phyloP scores from a whole-genome alignment of 2,329 filamentous ascomycete genomes.

The Aspergillus oerlinghausenensis region DNA sequence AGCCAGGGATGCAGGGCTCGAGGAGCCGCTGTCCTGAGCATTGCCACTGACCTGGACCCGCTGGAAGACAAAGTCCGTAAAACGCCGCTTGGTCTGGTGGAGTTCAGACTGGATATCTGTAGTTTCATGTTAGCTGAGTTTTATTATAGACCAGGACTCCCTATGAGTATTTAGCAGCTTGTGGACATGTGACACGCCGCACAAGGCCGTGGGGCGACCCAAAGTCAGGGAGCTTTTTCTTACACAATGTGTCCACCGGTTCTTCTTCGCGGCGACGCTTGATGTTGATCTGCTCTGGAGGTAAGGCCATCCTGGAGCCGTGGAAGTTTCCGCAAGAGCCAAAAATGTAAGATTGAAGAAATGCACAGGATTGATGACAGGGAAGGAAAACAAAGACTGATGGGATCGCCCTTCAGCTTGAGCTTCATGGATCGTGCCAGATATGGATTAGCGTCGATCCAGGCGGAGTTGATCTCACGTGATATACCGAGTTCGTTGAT shows the following conservation, averaged over 20 bases:
- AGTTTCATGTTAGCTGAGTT: conserved; percentile 6
- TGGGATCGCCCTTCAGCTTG: conserved; percentile 1
- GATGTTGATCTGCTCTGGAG: conserved; percentile 50
- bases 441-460: not conserved
- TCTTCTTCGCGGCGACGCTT: conserved; percentile 55
- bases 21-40: conserved; percentile 9
- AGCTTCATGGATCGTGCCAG: conserved; percentile 4
- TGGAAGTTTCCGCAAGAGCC: not conserved
- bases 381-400: conserved; percentile 1
- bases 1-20: conserved; percentile 13
- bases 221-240: conserved; percentile 9
- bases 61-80: conserved; percentile 46
- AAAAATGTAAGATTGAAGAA: not conserved
- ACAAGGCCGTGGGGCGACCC: conserved; percentile 8
- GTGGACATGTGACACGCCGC: not conserved
- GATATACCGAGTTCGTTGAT: not conserved
- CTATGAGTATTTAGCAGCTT: not conserved
- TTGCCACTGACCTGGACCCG: conserved; percentile 30
- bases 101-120: conserved; percentile 43
- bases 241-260: conserved; percentile 53
- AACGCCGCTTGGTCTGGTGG: conserved; percentile 44
- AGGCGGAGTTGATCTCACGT: not conserved
- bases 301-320: conserved; percentile 36
- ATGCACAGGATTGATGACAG: not conserved
- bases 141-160: not conserved